These are phyloP conservation scores for Przewalskia tangutica DNA, from an alignment of 257 asterid species.

Conservation along the genomic window DNA sequence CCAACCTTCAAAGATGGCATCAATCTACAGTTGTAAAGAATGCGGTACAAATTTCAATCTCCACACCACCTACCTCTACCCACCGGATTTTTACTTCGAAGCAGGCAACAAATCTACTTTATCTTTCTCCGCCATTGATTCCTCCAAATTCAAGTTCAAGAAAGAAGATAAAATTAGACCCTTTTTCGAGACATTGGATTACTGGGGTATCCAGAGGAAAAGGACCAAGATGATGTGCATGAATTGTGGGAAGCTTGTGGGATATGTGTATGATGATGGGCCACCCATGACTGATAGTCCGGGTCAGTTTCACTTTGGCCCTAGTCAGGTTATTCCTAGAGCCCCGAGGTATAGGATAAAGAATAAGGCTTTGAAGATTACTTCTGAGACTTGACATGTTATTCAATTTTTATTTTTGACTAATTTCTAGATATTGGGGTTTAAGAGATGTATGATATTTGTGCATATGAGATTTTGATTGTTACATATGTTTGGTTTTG, in stretches of 20 bases:
- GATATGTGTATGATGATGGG: conserved; percentile 82
- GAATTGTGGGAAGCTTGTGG: conserved; percentile 57
- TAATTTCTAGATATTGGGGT: neutral
- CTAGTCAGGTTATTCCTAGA: conserved; percentile 80
- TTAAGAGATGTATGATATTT: neutral
- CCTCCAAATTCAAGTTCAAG: conserved; percentile 61
- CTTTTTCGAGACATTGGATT: conserved; percentile 72
- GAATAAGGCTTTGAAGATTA: conserved; percentile 45
- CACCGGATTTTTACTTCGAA: conserved; percentile 80
- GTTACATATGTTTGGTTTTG: neutral
- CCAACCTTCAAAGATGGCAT: conserved; percentile 33
- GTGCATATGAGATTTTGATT: neutral
- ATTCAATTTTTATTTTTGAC: neutral
- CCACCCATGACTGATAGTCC: conserved; percentile 61
- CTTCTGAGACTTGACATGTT: conserved; percentile 36
- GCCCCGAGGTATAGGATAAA: conserved; percentile 83
- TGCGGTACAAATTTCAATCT: conserved; percentile 75
- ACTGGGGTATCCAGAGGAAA: conserved; percentile 88
- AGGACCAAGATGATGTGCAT: conserved; percentile 70
- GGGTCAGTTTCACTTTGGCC: conserved; percentile 84
- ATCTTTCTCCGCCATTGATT: conserved; percentile 63
- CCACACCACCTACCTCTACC: conserved; percentile 40
- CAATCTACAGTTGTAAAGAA: conserved; percentile 67
- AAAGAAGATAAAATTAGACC: conserved; percentile 68
- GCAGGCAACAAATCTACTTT: conserved; percentile 83